Evolutionary conservation across 805 yeast genomes (phyloP).

Genomic region (Komagataella pseudopastoris): DNA sequence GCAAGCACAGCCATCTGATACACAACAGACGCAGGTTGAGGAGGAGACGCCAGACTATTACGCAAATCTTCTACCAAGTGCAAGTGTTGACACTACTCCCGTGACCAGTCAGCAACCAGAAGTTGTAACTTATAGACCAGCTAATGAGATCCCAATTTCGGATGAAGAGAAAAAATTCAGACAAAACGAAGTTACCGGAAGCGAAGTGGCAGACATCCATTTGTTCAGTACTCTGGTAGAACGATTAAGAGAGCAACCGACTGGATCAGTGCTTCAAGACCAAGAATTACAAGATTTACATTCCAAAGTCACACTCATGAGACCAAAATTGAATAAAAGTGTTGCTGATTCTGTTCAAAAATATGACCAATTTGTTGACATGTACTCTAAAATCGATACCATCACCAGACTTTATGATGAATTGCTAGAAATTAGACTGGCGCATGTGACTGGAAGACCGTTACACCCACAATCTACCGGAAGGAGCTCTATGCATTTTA

Average conservation of each 20-base stretch:
- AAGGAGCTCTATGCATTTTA: not conserved
- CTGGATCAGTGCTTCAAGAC: constrained; percentile 25
- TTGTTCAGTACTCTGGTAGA: constrained; percentile 58
- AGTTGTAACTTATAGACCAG: not conserved
- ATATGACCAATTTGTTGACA: constrained; percentile 53
- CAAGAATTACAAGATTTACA: constrained; percentile 43
- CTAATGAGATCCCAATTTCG: not conserved
- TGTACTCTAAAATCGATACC: constrained; percentile 69
- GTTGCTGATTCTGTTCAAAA: constrained; percentile 43
- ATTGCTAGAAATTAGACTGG: constrained; percentile 44
- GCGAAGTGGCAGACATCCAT: constrained; percentile 59
- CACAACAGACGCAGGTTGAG: constrained; percentile 1
- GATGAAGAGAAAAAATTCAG: not conserved
- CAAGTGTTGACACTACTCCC: not conserved
- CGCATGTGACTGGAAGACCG: constrained; percentile 14
- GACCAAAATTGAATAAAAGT: constrained; percentile 57
- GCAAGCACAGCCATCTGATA: constrained; percentile 3
- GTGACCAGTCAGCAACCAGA: not conserved
- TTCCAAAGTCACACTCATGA: constrained; percentile 40
- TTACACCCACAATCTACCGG: not conserved
- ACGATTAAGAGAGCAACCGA: constrained; percentile 30
- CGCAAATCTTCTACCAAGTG: constrained; percentile 6
- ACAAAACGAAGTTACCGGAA: constrained; percentile 27
- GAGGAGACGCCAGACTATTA: constrained; percentile 4
- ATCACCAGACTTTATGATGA: constrained; percentile 67